Conservation (phyloP, 139 green algal species). For the Microglena sp. region DNA sequence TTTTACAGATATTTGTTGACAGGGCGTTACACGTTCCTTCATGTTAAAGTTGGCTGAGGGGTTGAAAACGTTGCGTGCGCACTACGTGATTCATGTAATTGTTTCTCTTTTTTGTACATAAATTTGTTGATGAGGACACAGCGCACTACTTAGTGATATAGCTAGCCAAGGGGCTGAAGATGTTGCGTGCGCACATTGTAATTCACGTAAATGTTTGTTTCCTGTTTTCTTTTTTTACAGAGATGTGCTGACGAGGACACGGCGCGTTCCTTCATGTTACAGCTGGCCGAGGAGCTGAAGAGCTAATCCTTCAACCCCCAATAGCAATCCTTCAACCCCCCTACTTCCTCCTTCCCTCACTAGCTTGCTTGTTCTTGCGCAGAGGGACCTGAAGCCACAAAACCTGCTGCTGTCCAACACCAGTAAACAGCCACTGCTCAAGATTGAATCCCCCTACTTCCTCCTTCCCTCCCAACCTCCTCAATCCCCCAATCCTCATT, state of each 20-base stretch:
- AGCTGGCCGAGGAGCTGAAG: neutral
- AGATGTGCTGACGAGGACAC: constrained; percentile 9
- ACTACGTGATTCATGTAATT: constrained; percentile 82
- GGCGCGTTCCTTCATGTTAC: neutral
- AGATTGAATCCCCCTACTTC: neutral
- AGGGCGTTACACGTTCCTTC: neutral
- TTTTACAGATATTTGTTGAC: neutral
- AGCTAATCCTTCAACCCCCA: too few species aligned
- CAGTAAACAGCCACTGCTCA: neutral
- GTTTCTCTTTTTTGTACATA: neutral
- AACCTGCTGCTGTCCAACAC: constrained; percentile 76
- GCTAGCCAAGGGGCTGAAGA: constrained; percentile 72
- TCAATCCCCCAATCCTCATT: neutral
- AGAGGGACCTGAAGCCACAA: constrained; percentile 95
- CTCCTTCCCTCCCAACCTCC: neutral
- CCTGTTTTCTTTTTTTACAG: neutral
- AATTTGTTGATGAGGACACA: constrained; percentile 39
- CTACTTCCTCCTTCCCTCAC: too few species aligned
- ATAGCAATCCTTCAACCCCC: too few species aligned
- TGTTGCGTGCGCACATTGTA: constrained; percentile 73
- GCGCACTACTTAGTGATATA: constrained; percentile 74
- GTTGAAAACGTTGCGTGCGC: constrained; percentile 46
- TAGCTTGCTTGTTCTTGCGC: too few species aligned
- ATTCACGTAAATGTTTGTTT: constrained; percentile 62
- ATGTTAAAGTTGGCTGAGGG: neutral